Evolutionary conservation across 2,329 filamentous ascomycete genomes (phyloP).

Genomic region (Stachybotrys chartarum): DNA sequence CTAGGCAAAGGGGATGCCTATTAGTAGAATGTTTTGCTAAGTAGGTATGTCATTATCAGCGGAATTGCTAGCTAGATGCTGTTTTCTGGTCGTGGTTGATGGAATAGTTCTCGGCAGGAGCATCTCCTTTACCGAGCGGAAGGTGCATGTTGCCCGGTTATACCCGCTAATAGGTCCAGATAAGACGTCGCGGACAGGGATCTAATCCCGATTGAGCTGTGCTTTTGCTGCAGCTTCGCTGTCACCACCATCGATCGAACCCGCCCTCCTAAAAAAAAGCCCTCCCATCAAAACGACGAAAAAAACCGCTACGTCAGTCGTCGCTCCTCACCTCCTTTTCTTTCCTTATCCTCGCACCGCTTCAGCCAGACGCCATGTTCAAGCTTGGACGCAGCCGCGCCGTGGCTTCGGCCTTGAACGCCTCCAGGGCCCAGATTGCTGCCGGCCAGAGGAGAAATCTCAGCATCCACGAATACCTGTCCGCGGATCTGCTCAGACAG

Average conservation of each 20-base stretch:
- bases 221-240: not conserved
- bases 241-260: not conserved
- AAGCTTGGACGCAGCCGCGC: conserved; percentile 77
- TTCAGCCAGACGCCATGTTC: conserved; percentile 55
- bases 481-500: conserved; percentile 79
- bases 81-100: too few relatives aligned
- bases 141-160: not conserved
- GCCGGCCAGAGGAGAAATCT: conserved; percentile 78
- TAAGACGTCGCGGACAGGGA: not conserved
- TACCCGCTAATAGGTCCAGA: not conserved
- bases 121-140: not conserved
- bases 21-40: too few relatives aligned
- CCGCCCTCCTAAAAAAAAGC: not conserved
- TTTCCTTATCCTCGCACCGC: conserved; percentile 7
- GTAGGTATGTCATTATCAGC: too few relatives aligned
- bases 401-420: conserved; percentile 71
- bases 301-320: not conserved
- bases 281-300: not conserved
- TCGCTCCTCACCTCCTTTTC: conserved; percentile 7
- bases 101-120: not conserved
- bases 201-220: conserved; percentile 11
- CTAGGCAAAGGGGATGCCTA: too few relatives aligned
- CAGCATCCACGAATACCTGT: conserved; percentile 97
- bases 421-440: conserved; percentile 64
- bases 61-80: not conserved